Conservation (phyloP, 179 eudicot species). For the Dionaea muscipula region DNA sequence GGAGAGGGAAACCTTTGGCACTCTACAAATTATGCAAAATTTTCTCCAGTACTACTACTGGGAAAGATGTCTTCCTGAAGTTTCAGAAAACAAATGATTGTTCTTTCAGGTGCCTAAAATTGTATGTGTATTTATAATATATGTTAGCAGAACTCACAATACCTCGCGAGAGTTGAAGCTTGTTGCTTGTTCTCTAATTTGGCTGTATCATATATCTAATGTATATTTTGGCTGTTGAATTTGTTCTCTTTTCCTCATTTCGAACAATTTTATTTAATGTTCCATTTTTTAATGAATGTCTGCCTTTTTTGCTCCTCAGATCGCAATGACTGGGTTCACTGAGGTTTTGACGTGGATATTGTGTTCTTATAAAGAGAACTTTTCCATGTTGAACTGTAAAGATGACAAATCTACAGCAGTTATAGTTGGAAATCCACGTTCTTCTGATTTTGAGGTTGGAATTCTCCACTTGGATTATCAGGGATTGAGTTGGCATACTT, state of each 20-base stretch:
- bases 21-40: too few relatives aligned
- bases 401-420: conserved; percentile 76
- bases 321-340: conserved; percentile 78
- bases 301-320: conserved; percentile 21
- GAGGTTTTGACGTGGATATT: conserved; percentile 81
- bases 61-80: too few relatives aligned
- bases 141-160: too few relatives aligned
- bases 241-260: not conserved
- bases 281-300: not conserved
- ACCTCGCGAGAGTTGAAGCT: too few relatives aligned
- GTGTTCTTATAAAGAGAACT: conserved; percentile 78
- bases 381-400: conserved; percentile 58
- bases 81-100: too few relatives aligned
- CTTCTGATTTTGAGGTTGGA: conserved; percentile 96
- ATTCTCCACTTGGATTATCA: conserved; percentile 2
- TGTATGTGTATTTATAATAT: too few relatives aligned
- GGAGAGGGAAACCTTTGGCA: too few relatives aligned
- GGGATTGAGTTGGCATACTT: not conserved
- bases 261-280: not conserved
- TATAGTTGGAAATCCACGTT: conserved; percentile 76
- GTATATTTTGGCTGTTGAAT: not conserved
- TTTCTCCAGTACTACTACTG: too few relatives aligned
- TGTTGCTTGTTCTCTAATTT: too few relatives aligned
- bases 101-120: too few relatives aligned
- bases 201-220: too few relatives aligned